These are phyloP conservation scores for Sporobolomyces pararoseus DNA, from an alignment of 768 basidiomycete genomes.

Conservation along the genomic window DNA sequence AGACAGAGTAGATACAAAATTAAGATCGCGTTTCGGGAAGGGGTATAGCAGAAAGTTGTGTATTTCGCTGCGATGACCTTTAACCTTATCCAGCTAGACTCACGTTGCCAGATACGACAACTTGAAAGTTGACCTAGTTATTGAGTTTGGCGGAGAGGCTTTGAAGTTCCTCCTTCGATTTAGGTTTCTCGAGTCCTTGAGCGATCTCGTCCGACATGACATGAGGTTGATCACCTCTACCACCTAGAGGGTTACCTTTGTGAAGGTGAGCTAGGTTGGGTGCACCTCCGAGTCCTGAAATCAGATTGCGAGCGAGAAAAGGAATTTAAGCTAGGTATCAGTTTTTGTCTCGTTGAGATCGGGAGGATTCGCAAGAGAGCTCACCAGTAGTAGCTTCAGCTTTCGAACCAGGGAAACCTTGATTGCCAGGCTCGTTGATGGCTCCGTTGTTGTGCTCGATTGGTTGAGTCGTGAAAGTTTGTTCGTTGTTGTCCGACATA, in stretches of 20 bases:
- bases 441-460: constrained; percentile 26
- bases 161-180: constrained; percentile 29
- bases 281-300: constrained; percentile 28
- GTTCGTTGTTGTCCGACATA: constrained; percentile 37
- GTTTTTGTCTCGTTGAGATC: too few relatives aligned
- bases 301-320: too few relatives aligned
- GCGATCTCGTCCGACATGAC: constrained; percentile 11
- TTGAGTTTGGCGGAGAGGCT: constrained; percentile 4
- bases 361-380: neutral
- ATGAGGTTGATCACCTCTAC: constrained; percentile 22
- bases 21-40: too few relatives aligned
- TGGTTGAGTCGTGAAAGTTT: constrained; percentile 39
- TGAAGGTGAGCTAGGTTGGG: constrained; percentile 31
- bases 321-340: too few relatives aligned
- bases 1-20: neutral
- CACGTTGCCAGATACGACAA: too few relatives aligned
- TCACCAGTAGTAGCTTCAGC: constrained; percentile 23
- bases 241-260: neutral
- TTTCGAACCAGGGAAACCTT: constrained; percentile 14
- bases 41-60: too few relatives aligned
- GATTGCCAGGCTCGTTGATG: constrained; percentile 11
- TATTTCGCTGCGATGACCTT: too few relatives aligned
- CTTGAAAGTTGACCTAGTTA: neutral
- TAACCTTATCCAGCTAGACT: too few relatives aligned
- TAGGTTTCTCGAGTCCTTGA: constrained; percentile 17